Evolutionary conservation across 331 rosid species (phyloP), one percentile per base, ranked within the genome.

Genomic region (Cydonia oblonga): DNA sequence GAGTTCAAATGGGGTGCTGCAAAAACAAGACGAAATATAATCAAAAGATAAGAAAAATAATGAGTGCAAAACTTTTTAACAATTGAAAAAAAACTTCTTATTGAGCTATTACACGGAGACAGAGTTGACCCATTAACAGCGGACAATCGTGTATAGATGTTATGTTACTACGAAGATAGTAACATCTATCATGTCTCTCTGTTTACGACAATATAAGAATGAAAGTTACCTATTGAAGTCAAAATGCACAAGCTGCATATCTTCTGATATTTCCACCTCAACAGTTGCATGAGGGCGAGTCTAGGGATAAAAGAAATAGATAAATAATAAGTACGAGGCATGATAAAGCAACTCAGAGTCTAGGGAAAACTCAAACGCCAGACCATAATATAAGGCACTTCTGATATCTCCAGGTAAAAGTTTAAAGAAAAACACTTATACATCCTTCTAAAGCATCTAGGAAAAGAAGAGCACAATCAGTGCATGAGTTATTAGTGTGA

Each of bases 201-300:
- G 11, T 38, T 44, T 53, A 26, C 44, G 38, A 58, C 19, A 22
- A 23, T 9, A 14, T 35, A 22, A 4, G 73, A 29, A 56, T 53
- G 40, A 62, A 68, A 70, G 61, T 61, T 81, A 90, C 98, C 96
- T 92, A 73, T 88, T 92, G 90, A 92, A 92, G 85, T 92, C 98
- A 80, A 92, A 92, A 87, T 92, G 98, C 78, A 93, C 97, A 80
- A 93, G 87, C 82, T 93, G 96, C 98, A 89, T 93, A 79, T 93
- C 98, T 85, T 93, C 98, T 73, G 98, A 93, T 80, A 91, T 93
- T 88, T 93, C 96, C 81, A 93, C 97, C 85, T 92, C 98, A 54
- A 92, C 98, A 49, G 96, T 92, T 64, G 96, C 96, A 86, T 90
- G 96, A 32, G 98, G 98, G 20, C 96, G 91, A 63, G 98, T 92